phyloP scores from a whole-genome alignment of 805 yeast genomes.

The Kurtzmaniella fragi region DNA sequence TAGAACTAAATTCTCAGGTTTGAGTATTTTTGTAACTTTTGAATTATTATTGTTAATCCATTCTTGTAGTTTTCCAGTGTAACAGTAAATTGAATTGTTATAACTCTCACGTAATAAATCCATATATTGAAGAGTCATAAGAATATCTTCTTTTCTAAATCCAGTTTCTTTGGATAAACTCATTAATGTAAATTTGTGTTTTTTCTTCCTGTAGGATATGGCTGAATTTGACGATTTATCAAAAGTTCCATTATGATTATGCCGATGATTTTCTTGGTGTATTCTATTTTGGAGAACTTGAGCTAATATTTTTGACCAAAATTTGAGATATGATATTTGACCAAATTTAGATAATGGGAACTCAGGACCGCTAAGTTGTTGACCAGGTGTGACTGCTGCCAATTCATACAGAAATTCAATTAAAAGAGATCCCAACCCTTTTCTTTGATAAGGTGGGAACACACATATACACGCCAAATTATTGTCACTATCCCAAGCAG shows the following conservation, averaged over 20 bases:
- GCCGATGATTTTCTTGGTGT: constrained; percentile 2
- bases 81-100: background rate
- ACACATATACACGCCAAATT: constrained; percentile 88
- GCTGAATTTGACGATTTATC: no score
- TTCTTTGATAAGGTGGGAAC: constrained; percentile 87
- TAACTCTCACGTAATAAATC: constrained; percentile 12
- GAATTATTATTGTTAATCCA: constrained; percentile 10
- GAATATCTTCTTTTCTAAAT: constrained; percentile 57
- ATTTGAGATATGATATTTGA: constrained; percentile 59
- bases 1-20: constrained; percentile 14
- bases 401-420: constrained; percentile 80
- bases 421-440: constrained; percentile 69
- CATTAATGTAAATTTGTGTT: constrained; percentile 35
- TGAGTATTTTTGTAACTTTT: constrained; percentile 17
- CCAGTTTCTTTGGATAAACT: constrained; percentile 56
- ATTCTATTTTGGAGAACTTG: constrained; percentile 8
- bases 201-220: constrained; percentile 5
- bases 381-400: constrained; percentile 52
- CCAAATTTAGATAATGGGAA: constrained; percentile 86
- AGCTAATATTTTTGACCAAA: constrained; percentile 58
- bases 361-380: constrained; percentile 80
- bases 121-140: constrained; percentile 57
- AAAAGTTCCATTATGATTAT: constrained; percentile 25
- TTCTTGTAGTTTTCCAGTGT: constrained; percentile 6
- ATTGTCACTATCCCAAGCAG: constrained; percentile 68